Base-by-base conservation (phyloP, 2,329 filamentous ascomycete species). In the Aspergillus fischeri region DNA sequence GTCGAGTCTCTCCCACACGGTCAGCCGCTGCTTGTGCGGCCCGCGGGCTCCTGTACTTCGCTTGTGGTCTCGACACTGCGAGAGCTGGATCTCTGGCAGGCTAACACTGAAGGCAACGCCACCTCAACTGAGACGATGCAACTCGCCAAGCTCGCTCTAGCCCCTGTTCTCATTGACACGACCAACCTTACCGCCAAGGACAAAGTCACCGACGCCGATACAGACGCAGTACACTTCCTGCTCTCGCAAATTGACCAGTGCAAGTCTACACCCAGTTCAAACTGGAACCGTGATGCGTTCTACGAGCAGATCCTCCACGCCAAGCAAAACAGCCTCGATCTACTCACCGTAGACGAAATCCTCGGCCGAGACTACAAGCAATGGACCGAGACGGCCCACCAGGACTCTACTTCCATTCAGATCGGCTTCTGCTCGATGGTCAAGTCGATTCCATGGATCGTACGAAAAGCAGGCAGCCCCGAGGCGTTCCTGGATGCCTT, bases 311-410 rank as follows among this genome's bases (percentile, higher is more conserved):
- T 87, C 35, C 74, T 79, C 27, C 63, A 75, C 21, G 81, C 84
- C 2, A 87, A 86, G 69, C 74, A 77, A 49, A 77, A 85, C 57
- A 81, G 75, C 47, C 67, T 87, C 41, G 78, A 80, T 44, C 69
- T 77, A 2, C 69, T 88, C 25, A 77, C 73, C 10, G 66, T 85
- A 58, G 69, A 78, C 2, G 85, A 86, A 63, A 80, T 86, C 21
- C 69, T 87, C 56, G 77, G 80, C 42, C 83, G 86, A 59, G 85
- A 88, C 67, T 88, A 86, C 66, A 88, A 88, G 69, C 75, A 82
- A 52, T 88, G 85, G 85, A 75, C 74, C 1, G 81, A 81, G 56
- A 67, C 63, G 11, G 55, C 62, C 3, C 61, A 56, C 25, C 60
- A 69, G 64, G 58, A 68, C 63, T 52, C 71, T 64, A 42, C 63